Conservation (phyloP, 148 eudicot genomes). For the Silene latifolia region DNA sequence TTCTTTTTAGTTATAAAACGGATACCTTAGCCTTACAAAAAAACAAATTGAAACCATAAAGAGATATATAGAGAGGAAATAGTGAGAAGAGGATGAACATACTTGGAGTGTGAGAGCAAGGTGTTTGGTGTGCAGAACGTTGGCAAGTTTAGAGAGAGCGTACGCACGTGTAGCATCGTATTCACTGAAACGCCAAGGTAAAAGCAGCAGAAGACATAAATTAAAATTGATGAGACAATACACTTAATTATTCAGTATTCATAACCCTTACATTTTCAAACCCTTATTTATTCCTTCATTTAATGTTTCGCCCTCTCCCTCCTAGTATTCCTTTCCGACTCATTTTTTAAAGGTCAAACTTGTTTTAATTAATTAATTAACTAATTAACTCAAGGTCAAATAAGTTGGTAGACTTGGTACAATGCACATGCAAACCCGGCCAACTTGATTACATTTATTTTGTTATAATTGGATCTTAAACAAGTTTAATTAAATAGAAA, state of each 20-base stretch:
- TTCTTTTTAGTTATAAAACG: no score
- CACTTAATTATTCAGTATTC: neutral
- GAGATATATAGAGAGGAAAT: no score
- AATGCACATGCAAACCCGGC: no score
- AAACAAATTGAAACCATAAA: no score
- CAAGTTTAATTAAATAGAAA: no score
- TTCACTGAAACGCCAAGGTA: constrained; percentile 27
- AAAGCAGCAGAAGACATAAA: neutral
- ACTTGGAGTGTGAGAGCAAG: constrained; percentile 65
- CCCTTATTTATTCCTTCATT: neutral
- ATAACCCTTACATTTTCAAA: neutral
- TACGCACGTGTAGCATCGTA: constrained; percentile 98
- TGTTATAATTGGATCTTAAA: no score
- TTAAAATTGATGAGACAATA: neutral
- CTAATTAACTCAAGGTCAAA: neutral
- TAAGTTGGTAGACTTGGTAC: no score
- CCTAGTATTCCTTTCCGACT: no score
- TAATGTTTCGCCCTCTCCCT: neutral
- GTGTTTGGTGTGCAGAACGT: constrained; percentile 84
- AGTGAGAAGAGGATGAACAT: neutral
- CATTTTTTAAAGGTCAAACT: neutral
- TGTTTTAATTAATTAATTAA: neutral
- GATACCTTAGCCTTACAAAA: no score
- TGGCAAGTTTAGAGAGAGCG: constrained; percentile 91
- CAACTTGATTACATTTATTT: no score